These are phyloP conservation scores for Chenopodium album DNA, from an alignment of 148 eudicot species.

Conservation along the genomic window DNA sequence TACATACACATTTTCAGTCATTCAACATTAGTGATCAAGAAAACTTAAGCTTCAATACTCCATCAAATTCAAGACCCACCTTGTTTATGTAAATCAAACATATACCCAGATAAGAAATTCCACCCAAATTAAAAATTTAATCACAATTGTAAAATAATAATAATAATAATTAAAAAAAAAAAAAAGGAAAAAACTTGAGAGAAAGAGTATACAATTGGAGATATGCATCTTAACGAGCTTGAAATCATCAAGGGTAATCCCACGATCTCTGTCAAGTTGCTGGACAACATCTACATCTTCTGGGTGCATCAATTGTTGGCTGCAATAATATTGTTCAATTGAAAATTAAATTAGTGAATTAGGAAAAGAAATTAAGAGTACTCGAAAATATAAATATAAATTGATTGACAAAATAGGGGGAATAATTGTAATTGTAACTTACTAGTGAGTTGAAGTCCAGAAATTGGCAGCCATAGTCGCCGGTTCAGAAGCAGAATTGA, in stretches of 20 bases:
- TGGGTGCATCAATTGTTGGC: constrained; percentile 73
- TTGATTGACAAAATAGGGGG: background rate
- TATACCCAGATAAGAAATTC: constrained; percentile 11
- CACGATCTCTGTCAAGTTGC: constrained; percentile 67
- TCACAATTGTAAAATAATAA: background rate
- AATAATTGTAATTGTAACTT: constrained; percentile 13
- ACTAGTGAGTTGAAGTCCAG: constrained; percentile 99
- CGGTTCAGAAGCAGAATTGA: background rate
- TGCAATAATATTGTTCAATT: constrained; percentile 28
- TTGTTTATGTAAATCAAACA: background rate
- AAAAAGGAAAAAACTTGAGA: background rate
- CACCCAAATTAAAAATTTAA: background rate
- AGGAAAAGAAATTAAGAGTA: background rate
- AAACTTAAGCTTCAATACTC: background rate
- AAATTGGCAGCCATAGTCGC: constrained; percentile 87
- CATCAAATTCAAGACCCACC: background rate
- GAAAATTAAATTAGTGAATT: background rate
- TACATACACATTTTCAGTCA: background rate
- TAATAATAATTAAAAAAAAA: background rate
- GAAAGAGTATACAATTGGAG: constrained; percentile 62
- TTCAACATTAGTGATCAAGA: background rate
- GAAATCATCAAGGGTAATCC: constrained; percentile 83
- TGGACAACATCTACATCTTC: constrained; percentile 91
- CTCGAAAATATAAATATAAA: too few species aligned
- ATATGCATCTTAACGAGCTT: constrained; percentile 89